These are phyloP conservation scores for Melastoma candidum DNA, from an alignment of 441 rosid species.

Conservation along the genomic window DNA sequence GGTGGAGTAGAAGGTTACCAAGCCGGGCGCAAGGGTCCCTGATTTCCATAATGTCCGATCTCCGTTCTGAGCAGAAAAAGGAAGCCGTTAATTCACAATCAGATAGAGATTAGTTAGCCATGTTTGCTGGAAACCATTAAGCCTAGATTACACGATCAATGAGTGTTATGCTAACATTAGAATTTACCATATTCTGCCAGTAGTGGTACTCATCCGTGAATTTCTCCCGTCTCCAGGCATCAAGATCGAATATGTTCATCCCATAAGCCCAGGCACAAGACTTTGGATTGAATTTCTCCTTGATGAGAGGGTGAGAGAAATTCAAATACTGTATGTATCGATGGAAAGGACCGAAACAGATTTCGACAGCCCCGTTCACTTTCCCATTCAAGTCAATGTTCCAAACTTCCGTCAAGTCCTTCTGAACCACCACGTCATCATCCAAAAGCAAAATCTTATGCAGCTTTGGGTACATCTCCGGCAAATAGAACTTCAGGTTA, in stretches of 20 bases:
- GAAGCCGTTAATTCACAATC: slow-evolving; percentile 5
- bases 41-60: slow-evolving; percentile 59
- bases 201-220: slow-evolving; percentile 64
- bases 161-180: neutral
- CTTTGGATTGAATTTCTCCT: slow-evolving; percentile 54
- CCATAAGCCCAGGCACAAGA: slow-evolving; percentile 90
- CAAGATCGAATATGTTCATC: slow-evolving; percentile 77
- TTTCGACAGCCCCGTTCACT: slow-evolving; percentile 88
- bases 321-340: slow-evolving; percentile 63
- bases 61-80: slow-evolving; percentile 44
- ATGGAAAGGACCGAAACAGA: slow-evolving; percentile 82
- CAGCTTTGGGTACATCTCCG: slow-evolving; percentile 73
- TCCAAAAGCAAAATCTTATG: slow-evolving; percentile 68
- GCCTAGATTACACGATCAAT: neutral
- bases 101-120: neutral
- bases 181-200: slow-evolving; percentile 78
- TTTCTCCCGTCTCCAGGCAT: slow-evolving; percentile 79
- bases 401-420: slow-evolving; percentile 74
- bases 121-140: too few relatives aligned
- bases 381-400: slow-evolving; percentile 70
- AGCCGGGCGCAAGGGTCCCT: slow-evolving; percentile 72
- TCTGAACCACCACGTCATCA: slow-evolving; percentile 87
- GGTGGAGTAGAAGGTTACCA: slow-evolving; percentile 70
- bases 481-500: slow-evolving; percentile 75
- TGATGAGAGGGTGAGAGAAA: slow-evolving; percentile 58